A percentile compares a stretch with the other conserved stretches of the same genome.
Conservation (phyloP, 2,329 filamentous ascomycete genomes). For the Xylaria sp. region DNA sequence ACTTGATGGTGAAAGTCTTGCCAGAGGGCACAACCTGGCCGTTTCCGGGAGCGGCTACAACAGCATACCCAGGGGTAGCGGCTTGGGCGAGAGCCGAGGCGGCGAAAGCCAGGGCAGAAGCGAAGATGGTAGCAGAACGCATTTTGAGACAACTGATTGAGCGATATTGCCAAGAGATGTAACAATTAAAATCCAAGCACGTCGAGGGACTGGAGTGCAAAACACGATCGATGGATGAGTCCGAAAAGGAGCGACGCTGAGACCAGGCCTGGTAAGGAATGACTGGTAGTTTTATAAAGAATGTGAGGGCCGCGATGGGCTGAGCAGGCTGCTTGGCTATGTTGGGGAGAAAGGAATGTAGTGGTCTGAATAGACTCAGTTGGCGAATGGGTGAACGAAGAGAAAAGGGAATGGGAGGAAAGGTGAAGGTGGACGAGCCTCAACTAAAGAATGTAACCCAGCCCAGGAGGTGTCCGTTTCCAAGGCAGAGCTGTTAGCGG, state of each 20-base stretch:
- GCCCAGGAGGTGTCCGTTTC: neutral
- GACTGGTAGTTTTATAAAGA: conserved; percentile 32
- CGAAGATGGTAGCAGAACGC: conserved; percentile 61
- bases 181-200: conserved; percentile 5
- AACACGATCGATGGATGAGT: conserved; percentile 10
- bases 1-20: conserved; percentile 60
- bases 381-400: conserved; percentile 26
- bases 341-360: conserved; percentile 32
- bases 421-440: conserved; percentile 20
- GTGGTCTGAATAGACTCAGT: conserved; percentile 31
- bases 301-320: conserved; percentile 33
- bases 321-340: conserved; percentile 20
- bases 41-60: conserved; percentile 59
- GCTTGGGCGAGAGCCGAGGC: conserved; percentile 63
- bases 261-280: conserved; percentile 30
- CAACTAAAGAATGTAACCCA: conserved; percentile 17
- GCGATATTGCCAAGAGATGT: neutral
- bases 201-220: conserved; percentile 3
- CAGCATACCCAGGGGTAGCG: conserved; percentile 61
- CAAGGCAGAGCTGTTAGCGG: neutral
- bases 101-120: conserved; percentile 62
- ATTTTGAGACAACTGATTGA: conserved; percentile 55
- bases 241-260: conserved; percentile 11
- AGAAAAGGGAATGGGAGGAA: conserved; percentile 8
- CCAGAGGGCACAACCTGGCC: conserved; percentile 60